A percentile compares a stretch with the other conserved stretches of the same genome.
phyloP scores from a whole-genome alignment of 257 asterid genomes.

The Gynochthodes officinalis region DNA sequence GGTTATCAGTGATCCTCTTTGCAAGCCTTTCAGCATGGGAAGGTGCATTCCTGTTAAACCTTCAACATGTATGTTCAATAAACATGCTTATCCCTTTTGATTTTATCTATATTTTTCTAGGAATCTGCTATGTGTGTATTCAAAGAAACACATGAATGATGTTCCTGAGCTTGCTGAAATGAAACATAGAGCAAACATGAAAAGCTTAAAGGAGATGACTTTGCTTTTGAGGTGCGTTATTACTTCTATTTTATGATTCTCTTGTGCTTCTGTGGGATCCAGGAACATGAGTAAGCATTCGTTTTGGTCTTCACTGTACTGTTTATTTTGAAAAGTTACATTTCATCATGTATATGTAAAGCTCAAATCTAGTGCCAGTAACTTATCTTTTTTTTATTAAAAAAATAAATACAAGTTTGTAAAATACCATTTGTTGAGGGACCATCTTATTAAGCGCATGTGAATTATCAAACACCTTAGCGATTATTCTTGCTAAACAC shows the following conservation, averaged over 20 bases:
- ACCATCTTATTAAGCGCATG: neutral
- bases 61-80: conserved; percentile 10
- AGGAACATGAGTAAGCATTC: neutral
- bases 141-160: conserved; percentile 92
- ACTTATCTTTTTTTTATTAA: no score
- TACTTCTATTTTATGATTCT: neutral
- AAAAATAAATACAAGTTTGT: no score
- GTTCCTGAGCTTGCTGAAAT: conserved; percentile 73
- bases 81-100: conserved; percentile 17
- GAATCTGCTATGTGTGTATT: conserved; percentile 91
- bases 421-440: no score
- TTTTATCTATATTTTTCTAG: conserved; percentile 34
- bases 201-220: conserved; percentile 94
- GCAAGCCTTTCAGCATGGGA: conserved; percentile 99
- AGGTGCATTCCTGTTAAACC: conserved; percentile 46
- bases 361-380: neutral
- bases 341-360: neutral
- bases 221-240: conserved; percentile 67
- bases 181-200: conserved; percentile 87
- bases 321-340: neutral
- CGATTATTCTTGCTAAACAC: no score
- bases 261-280: neutral
- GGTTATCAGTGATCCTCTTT: conserved; percentile 91
- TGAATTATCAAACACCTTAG: no score
- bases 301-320: neutral